These are phyloP conservation scores for Chlorella sp. DNA, from an alignment of 139 green algal species.

Conservation along the genomic window DNA sequence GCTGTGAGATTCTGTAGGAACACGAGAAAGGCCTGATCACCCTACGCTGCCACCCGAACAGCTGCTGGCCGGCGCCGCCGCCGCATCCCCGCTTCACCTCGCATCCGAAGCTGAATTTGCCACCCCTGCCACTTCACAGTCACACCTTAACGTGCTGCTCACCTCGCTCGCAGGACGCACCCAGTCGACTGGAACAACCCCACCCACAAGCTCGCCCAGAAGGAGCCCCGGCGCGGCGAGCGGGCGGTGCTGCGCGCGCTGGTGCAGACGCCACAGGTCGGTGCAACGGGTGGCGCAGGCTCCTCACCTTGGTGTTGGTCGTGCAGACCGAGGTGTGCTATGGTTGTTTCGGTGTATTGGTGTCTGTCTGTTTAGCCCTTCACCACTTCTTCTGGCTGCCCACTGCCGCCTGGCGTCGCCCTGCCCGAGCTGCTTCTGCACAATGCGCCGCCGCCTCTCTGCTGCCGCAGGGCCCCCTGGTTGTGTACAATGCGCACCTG, in stretches of 20 bases:
- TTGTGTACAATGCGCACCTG: slow-evolving; percentile 86
- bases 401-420: background rate
- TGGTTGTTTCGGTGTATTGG: too few species aligned
- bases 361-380: background rate
- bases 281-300: background rate
- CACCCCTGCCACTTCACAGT: too few species aligned
- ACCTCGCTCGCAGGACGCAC: slow-evolving; percentile 50
- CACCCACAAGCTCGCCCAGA: slow-evolving; percentile 41
- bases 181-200: slow-evolving; percentile 81
- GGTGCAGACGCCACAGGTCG: slow-evolving; percentile 48
- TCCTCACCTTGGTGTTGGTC: background rate
- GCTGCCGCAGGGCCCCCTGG: slow-evolving; percentile 52
- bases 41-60: too few species aligned
- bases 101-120: too few species aligned
- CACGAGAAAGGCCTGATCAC: too few species aligned
- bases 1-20: too few species aligned
- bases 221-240: slow-evolving; percentile 70
- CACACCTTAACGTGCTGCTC: too few species aligned
- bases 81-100: too few species aligned
- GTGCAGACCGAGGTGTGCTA: too few species aligned
- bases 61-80: too few species aligned
- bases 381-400: background rate
- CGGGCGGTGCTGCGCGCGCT: slow-evolving; percentile 69
- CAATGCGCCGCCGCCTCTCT: too few species aligned
- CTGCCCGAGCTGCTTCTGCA: background rate